Evolutionary conservation across 345 rosid species (phyloP), one percentile per base, ranked within the genome.

Genomic region (Nephelium lappaceum): DNA sequence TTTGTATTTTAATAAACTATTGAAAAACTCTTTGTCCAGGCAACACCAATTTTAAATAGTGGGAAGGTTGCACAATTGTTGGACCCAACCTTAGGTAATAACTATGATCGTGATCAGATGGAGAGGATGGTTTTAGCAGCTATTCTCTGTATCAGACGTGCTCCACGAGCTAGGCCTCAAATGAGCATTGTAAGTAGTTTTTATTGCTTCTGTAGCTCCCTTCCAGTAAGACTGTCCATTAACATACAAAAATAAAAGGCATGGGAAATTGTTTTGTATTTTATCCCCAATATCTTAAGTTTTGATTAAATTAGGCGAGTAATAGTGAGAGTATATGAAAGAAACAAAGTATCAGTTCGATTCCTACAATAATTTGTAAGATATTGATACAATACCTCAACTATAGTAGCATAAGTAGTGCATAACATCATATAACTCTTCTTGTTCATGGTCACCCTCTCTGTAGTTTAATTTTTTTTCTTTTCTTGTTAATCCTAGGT

Each of bases 61-160:
- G 93, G 95, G 25, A 86, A 92, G 82, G 73, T 88, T 79, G 80
- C 88, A 5, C 86, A 92, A 75, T 84, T 97, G 45, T 77, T 97
- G 57, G 98, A 93, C 75, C 87, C 88, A 23, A 83, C 75, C 80
- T 79, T 97, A 74, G 83, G 80, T 19, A 77, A 80, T 53, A 78
- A 83, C 62, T 77, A 77, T 69, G 86, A 87, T 64, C 70, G 53
- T 75, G 84, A 86, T 49, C 89, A 88, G 85, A 85, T 90, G 74
- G 91, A 91, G 83, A 88, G 90, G 81, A 92, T 97, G 97, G 89
- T 89, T 31, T 83, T 94, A 63, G 98, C 98, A 10, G 97, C 99
- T 74, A 87, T 89, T 16, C 95, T 94, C 53, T 94, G 95, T 78
- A 85, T 97, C 75, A 82, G 93, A 81, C 89, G 93, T 58, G 84